These are phyloP conservation scores for Chytriomyces sp. DNA, from an alignment of 192 early-diverging fungal genomes.

Conservation along the genomic window DNA sequence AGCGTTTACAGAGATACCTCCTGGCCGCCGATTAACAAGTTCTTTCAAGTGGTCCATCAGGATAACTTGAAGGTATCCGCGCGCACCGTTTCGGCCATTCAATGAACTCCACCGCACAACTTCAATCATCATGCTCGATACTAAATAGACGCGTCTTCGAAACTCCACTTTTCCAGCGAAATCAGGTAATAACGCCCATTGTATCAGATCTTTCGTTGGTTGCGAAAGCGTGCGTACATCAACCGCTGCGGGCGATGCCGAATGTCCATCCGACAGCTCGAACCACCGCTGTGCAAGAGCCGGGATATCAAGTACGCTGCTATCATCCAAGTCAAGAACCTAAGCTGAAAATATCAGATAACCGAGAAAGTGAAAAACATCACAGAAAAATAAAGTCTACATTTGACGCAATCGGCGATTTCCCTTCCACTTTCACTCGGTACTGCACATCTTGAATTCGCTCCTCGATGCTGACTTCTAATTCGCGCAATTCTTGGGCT, in stretches of 20 bases:
- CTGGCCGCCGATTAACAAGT: neutral
- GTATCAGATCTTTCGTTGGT: neutral
- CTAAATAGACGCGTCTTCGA: conserved; percentile 13
- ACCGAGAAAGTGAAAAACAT: neutral
- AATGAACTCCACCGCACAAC: neutral
- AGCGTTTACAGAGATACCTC: neutral
- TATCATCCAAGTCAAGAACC: conserved; percentile 2
- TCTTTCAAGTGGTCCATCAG: conserved; percentile 23
- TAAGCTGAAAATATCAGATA: neutral
- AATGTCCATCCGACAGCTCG: neutral
- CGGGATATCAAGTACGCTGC: neutral
- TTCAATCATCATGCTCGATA: conserved; percentile 3
- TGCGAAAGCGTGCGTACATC: neutral
- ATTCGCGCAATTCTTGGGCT: neutral
- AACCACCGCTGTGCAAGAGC: conserved; percentile 10
- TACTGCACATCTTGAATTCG: conserved; percentile 4
- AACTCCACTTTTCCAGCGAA: conserved; percentile 14
- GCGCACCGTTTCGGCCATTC: neutral
- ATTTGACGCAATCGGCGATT: neutral
- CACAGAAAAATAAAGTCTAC: neutral
- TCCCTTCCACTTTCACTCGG: neutral
- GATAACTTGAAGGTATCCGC: conserved; percentile 9
- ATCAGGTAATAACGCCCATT: conserved; percentile 20
- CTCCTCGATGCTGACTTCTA: neutral
- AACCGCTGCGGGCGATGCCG: neutral